Evolutionary conservation across 345 rosid genomes (phyloP).

Genomic region (Melastoma malabathricum): DNA sequence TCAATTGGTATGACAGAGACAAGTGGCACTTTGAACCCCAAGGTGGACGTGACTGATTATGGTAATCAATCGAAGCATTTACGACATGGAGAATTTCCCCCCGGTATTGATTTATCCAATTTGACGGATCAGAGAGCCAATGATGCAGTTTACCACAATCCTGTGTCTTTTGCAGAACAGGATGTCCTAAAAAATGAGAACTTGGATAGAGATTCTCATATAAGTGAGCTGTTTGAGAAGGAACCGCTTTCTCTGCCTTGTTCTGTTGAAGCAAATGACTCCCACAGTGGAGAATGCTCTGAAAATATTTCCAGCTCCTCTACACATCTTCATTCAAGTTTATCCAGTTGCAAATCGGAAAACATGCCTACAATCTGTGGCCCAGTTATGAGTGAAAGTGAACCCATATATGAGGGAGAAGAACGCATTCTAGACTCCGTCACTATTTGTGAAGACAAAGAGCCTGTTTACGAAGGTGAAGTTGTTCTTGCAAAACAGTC

Average conservation of each 20-base stretch:
- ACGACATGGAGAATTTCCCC: constrained; percentile 14
- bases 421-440: constrained; percentile 73
- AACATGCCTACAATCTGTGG: constrained; percentile 27
- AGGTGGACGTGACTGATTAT: constrained; percentile 17
- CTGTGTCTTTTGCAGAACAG: constrained; percentile 15
- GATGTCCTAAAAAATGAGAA: constrained; percentile 11
- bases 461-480: constrained; percentile 98
- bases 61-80: constrained; percentile 18
- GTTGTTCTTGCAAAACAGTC: constrained; percentile 68
- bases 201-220: constrained; percentile 9
- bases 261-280: constrained; percentile 23
- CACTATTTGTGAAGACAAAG: constrained; percentile 41
- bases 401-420: constrained; percentile 95
- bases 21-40: constrained; percentile 14
- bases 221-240: constrained; percentile 14
- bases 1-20: constrained; percentile 5
- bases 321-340: constrained; percentile 31
- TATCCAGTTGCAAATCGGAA: constrained; percentile 35
- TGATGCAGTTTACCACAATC: constrained; percentile 17
- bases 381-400: constrained; percentile 57
- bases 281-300: constrained; percentile 13
- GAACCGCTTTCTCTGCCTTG: constrained; percentile 10
- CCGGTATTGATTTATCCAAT: constrained; percentile 16
- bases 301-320: constrained; percentile 13
- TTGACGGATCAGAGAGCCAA: constrained; percentile 14